A percentile compares a stretch with the other conserved stretches of the same genome.
phyloP scores from a whole-genome alignment of 2,329 filamentous ascomycete genomes.

The Sordariomycetes sp. region DNA sequence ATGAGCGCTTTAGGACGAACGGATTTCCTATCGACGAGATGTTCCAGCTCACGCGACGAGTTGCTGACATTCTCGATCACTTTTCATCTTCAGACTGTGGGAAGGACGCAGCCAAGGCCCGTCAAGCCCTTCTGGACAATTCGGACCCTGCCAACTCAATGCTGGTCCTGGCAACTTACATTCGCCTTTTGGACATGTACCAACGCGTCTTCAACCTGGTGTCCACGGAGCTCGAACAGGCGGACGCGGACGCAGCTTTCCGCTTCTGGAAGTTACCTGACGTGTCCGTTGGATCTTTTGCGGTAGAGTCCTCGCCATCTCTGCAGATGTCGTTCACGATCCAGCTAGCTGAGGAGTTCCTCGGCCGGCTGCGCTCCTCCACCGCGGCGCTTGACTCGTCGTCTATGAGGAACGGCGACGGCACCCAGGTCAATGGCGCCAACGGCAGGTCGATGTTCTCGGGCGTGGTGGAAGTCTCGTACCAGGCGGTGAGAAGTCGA shows the following conservation, averaged over 20 bases:
- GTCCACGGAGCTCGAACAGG: constrained; percentile 18
- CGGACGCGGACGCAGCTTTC: constrained; percentile 17
- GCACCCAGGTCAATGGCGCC: not conserved
- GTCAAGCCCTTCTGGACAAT: constrained; percentile 12
- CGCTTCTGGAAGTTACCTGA: constrained; percentile 28
- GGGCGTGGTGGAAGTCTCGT: constrained; percentile 12
- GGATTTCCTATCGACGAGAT: constrained; percentile 30
- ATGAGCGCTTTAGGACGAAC: constrained; percentile 12
- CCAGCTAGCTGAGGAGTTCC: constrained; percentile 30
- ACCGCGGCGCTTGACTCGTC: constrained; percentile 17
- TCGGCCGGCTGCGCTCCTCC: constrained; percentile 22
- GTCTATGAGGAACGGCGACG: constrained; percentile 7
- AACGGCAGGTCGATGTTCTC: constrained; percentile 10
- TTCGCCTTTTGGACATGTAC: constrained; percentile 29
- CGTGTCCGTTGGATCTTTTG: constrained; percentile 29
- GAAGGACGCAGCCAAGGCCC: constrained; percentile 2
- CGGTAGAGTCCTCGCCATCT: constrained; percentile 27
- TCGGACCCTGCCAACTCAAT: constrained; percentile 26
- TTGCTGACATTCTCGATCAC: constrained; percentile 24
- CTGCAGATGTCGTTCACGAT: constrained; percentile 32
- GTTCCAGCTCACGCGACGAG: constrained; percentile 27
- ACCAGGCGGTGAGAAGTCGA: constrained; percentile 16
- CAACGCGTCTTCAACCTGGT: constrained; percentile 27
- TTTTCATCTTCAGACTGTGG: constrained; percentile 6
- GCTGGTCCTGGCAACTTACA: constrained; percentile 28